Conservation (phyloP, 192 early-diverging fungal genomes). For the Glomus cerebriforme region DNA sequence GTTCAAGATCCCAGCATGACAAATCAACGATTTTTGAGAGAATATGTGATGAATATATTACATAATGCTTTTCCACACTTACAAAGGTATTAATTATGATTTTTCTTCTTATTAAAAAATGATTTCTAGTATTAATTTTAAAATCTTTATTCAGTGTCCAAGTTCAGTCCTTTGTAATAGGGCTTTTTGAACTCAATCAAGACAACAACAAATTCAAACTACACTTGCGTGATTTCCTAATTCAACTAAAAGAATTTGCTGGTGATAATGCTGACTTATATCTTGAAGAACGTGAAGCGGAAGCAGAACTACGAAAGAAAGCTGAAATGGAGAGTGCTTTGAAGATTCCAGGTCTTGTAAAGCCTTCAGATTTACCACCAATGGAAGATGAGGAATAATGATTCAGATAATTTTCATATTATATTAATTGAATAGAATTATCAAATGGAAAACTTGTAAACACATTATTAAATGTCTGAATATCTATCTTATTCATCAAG, state of each 20-base stretch:
- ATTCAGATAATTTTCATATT: neutral
- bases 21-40: slow-evolving; percentile 80
- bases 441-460: neutral
- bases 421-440: neutral
- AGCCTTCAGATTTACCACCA: slow-evolving; percentile 81
- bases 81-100: slow-evolving; percentile 58
- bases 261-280: slow-evolving; percentile 84
- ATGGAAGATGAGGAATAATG: slow-evolving; percentile 55
- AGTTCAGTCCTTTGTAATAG: slow-evolving; percentile 84
- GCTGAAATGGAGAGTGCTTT: slow-evolving; percentile 79
- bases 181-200: slow-evolving; percentile 82
- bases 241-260: slow-evolving; percentile 91
- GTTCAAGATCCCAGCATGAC: slow-evolving; percentile 74
- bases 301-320: slow-evolving; percentile 75
- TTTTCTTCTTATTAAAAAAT: neutral
- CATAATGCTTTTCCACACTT: slow-evolving; percentile 91
- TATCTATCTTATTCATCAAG: neutral
- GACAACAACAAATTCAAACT: slow-evolving; percentile 86
- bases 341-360: slow-evolving; percentile 94
- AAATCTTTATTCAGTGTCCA: slow-evolving; percentile 59
- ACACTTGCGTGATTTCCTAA: slow-evolving; percentile 95
- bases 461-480: neutral
- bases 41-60: slow-evolving; percentile 83
- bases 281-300: slow-evolving; percentile 89
- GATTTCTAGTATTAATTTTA: neutral